Percentiles rank a stretch among this genome's conserved stretches.
Conservation (phyloP, 2,329 filamentous ascomycete genomes). For the Aspergillus oerlinghausenensis region DNA sequence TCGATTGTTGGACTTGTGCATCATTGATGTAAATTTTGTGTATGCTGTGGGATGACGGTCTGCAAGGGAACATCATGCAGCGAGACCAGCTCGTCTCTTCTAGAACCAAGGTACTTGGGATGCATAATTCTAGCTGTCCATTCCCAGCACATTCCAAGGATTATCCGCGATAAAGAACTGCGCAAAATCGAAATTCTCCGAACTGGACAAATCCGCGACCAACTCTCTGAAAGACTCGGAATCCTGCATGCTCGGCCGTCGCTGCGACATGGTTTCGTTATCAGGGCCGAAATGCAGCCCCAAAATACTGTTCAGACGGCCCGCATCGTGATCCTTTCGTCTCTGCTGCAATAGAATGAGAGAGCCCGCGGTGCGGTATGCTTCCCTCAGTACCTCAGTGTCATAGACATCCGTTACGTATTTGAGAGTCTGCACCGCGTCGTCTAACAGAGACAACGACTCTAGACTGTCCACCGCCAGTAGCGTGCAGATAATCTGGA, state of each 20-base stretch:
- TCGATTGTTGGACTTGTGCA: too few species aligned
- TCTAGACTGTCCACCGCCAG: constrained; percentile 50
- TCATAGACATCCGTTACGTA: constrained; percentile 39
- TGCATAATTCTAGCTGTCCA: too few species aligned
- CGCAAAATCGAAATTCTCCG: too few species aligned
- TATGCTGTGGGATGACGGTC: constrained; percentile 7
- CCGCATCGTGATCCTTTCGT: constrained; percentile 40
- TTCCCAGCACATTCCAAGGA: too few species aligned
- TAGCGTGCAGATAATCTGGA: constrained; percentile 52
- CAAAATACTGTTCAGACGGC: constrained; percentile 32
- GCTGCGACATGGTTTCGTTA: too few species aligned
- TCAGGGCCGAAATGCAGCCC: constrained; percentile 15
- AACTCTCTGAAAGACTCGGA: too few species aligned
- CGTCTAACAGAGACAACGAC: constrained; percentile 43
- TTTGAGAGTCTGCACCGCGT: constrained; percentile 46
- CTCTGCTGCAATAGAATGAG: constrained; percentile 49
- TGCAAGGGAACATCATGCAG: constrained; percentile 50
- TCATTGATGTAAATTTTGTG: too few species aligned
- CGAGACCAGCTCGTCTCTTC: constrained; percentile 53
- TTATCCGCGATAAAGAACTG: too few species aligned
- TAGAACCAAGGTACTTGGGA: constrained; percentile 31
- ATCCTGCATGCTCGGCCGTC: too few species aligned
- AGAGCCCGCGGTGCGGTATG: constrained; percentile 49
- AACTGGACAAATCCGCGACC: too few species aligned
- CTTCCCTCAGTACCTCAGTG: constrained; percentile 46